Conservation (phyloP, 768 basidiomycete genomes). For the Suillus bovinus region DNA sequence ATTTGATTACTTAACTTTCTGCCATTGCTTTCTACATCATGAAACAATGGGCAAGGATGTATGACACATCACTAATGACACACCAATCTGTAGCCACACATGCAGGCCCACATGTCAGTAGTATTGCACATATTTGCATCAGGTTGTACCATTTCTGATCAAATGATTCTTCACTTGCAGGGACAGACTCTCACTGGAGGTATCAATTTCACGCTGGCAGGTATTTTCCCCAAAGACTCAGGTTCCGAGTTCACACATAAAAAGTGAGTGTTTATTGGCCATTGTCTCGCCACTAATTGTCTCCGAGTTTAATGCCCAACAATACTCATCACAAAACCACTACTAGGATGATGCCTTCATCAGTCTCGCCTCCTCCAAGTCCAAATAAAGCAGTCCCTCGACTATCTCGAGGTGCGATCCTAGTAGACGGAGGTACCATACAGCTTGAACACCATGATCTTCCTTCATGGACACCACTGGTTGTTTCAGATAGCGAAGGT, state of each 20-base stretch:
- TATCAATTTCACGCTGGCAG: background rate
- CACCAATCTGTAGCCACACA: background rate
- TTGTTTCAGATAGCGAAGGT: background rate
- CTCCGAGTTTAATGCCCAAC: background rate
- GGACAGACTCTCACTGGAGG: background rate
- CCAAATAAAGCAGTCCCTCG: background rate
- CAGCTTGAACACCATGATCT: background rate
- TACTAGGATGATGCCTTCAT: background rate
- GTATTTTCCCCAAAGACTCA: background rate
- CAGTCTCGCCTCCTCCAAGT: background rate
- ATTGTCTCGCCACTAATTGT: background rate
- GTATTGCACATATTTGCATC: background rate
- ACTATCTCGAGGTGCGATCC: background rate
- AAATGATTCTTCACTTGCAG: background rate
- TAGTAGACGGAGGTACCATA: too few species aligned
- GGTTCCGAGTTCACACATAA: background rate
- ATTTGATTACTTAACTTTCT: background rate
- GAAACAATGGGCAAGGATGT: background rate
- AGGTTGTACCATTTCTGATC: background rate
- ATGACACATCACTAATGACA: background rate
- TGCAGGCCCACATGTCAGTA: background rate
- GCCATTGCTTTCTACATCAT: background rate
- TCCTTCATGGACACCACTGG: constrained; percentile 4
- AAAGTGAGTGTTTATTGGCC: background rate
- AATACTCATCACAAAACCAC: background rate